Conservation (phyloP, 352 stramenopile species). For the Pilasporangium apinafurcum region DNA sequence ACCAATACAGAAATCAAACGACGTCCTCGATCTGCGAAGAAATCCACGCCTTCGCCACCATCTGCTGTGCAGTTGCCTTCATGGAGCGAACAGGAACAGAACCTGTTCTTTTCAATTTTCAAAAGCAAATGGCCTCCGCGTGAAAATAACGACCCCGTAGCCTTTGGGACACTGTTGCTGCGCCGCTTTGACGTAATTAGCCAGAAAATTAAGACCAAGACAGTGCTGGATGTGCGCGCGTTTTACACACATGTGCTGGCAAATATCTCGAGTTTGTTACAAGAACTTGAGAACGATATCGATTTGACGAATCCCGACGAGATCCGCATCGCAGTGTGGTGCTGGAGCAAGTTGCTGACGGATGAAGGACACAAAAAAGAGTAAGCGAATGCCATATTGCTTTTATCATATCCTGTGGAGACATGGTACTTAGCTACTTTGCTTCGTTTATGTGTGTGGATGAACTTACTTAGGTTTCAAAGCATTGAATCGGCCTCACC, state of each 20-base stretch:
- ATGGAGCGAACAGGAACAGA: conserved; percentile 57
- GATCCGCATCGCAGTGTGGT: conserved; percentile 69
- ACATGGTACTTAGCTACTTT: conserved; percentile 2
- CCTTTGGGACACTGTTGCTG: conserved; percentile 40
- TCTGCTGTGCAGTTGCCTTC: conserved; percentile 5
- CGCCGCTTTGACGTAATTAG: conserved; percentile 57
- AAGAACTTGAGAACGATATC: conserved; percentile 45
- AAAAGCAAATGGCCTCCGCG: conserved; percentile 52
- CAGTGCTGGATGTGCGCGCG: conserved; percentile 42
- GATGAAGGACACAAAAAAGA: conserved; percentile 32
- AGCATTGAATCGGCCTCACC: conserved; percentile 16
- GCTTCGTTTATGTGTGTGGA: conserved; percentile 3
- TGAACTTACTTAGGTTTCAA: conserved; percentile 22
- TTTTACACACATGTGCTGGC: conserved; percentile 57
- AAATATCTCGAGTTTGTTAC: conserved; percentile 33
- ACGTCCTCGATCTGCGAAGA: conserved; percentile 14
- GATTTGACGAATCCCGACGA: conserved; percentile 57
- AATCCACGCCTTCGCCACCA: conserved; percentile 8
- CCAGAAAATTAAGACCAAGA: conserved; percentile 57
- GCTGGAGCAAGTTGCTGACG: conserved; percentile 54
- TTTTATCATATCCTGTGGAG: too few relatives aligned
- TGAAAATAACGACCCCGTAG: conserved; percentile 4
- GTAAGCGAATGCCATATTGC: conserved; percentile 11
- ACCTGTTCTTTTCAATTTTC: conserved; percentile 62
- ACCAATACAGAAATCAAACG: conserved; percentile 3